Base-by-base conservation (phyloP, 495 filamentous ascomycete genomes). In the Aspergillus mulundensis region DNA sequence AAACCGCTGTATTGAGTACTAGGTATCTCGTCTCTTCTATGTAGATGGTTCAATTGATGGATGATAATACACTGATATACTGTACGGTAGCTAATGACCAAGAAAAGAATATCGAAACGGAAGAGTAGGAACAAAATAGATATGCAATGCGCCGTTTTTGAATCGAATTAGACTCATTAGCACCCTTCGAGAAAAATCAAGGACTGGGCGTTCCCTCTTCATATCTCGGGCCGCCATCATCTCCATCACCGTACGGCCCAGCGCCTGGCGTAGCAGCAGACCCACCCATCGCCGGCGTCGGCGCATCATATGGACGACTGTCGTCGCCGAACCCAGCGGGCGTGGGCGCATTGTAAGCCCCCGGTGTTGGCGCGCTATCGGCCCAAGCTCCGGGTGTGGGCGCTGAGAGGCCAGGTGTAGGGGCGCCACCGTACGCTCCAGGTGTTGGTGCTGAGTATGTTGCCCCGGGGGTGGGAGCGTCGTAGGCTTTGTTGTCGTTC, bases 391-490 rank as follows among this genome's bases (percentile, higher is more conserved):
- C 87, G 0, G 92, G 92, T 0, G 92, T 97, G 0, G 91, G 88
- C 1, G 90, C 89, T 39, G 85, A 87, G 53, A 78, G 83, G 32
- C 81, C 85, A 0, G 88, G 87, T 0, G 88, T 91, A 15, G 90
- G 87, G 12, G 89, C 88, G 28, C 80, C 65, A 34, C 62, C 68
- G 25, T 74, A 78, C 30, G 70, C 76, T 10, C 73, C 70, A 0
- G 80, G 79, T 0, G 79, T 81, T 38, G 78, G 77, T 15, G 78
- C 80, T 21, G 75, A 75, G 54, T 77, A 83, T 30, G 77, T 72
- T 45, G 80, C 87, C 8, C 88, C 88, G 0, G 90, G 90, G 0
- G 90, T 94, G 6, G 90, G 90, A 6, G 88, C 87, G 49, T 90
- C 87, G 59, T 85, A 86, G 69, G 83, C 82, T 49, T 79, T 81